Evolutionary conservation across 257 asterid species (phyloP).

Genomic region (Petunia secreta): DNA sequence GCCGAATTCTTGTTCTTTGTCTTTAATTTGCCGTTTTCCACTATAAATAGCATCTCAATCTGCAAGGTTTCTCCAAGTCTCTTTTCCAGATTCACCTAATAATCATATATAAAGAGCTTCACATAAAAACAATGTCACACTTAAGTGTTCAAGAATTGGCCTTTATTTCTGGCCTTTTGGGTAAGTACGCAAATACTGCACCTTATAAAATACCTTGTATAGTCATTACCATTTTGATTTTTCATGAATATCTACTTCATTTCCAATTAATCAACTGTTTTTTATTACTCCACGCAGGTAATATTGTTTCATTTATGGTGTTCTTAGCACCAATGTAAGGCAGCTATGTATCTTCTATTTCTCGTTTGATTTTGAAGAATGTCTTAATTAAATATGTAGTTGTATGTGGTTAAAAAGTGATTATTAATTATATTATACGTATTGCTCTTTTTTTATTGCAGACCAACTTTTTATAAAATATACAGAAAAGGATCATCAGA

Average conservation of each 20-base stretch:
- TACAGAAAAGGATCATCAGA: slow-evolving; percentile 65
- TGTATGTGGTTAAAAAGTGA: too few relatives aligned
- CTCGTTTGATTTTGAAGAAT: too few relatives aligned
- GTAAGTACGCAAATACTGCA: slow-evolving; percentile 30
- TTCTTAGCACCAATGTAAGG: slow-evolving; percentile 72
- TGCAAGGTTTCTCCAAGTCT: slow-evolving; percentile 20
- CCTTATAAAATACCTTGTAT: not conserved
- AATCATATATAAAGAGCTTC: not conserved
- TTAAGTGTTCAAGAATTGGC: slow-evolving; percentile 47
- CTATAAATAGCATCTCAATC: slow-evolving; percentile 27
- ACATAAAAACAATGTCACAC: not conserved
- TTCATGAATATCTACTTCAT: too few relatives aligned
- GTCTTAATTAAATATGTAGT: too few relatives aligned
- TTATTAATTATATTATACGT: too few relatives aligned
- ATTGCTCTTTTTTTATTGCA: slow-evolving; percentile 2
- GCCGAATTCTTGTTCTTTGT: slow-evolving; percentile 31
- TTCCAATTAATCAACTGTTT: too few relatives aligned
- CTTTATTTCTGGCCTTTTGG: slow-evolving; percentile 60
- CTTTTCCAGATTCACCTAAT: not conserved
- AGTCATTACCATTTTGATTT: too few relatives aligned
- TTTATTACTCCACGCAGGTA: slow-evolving; percentile 43
- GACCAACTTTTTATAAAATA: slow-evolving; percentile 69
- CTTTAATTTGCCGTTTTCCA: too few relatives aligned
- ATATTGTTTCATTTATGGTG: slow-evolving; percentile 61
- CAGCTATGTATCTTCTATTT: not conserved